Conservation (phyloP, 306 rosid species). For the Dalbergia cultrata region DNA sequence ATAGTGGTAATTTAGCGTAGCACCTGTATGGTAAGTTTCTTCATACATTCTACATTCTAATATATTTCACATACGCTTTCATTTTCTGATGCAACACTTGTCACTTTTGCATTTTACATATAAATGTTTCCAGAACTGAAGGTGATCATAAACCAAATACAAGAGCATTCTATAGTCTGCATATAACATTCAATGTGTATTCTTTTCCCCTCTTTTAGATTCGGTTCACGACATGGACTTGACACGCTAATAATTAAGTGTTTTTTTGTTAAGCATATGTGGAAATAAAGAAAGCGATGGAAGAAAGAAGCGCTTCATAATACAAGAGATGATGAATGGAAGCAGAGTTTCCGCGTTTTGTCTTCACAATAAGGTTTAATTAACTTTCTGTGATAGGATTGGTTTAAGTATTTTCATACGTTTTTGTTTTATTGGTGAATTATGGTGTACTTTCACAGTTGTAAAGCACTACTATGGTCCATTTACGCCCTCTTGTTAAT, state of each 20-base stretch:
- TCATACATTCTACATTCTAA: no score
- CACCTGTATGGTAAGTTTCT: slow-evolving; percentile 54
- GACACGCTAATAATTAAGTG: neutral
- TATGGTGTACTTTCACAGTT: slow-evolving; percentile 41
- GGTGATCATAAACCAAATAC: neutral
- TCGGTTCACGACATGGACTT: neutral
- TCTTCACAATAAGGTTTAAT: slow-evolving; percentile 2
- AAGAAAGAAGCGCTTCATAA: slow-evolving; percentile 41
- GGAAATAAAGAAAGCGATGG: slow-evolving; percentile 66
- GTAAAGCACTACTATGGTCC: slow-evolving; percentile 47
- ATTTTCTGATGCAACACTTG: neutral
- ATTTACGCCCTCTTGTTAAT: neutral
- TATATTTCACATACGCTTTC: neutral
- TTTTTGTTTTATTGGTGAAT: slow-evolving; percentile 1
- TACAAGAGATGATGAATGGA: slow-evolving; percentile 40
- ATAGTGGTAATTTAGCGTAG: slow-evolving; percentile 6
- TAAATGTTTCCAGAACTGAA: neutral
- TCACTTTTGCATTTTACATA: neutral
- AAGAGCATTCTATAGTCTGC: neutral
- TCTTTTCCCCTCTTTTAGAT: neutral
- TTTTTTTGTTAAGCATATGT: slow-evolving; percentile 32
- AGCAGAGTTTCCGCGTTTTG: slow-evolving; percentile 61
- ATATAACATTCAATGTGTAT: neutral
- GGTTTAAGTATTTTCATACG: neutral
- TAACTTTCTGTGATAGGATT: slow-evolving; percentile 37